A percentile compares a stretch with the other conserved stretches of the same genome.
Evolutionary conservation across 768 basidiomycete genomes (phyloP).

Genomic region (Candolleomyces eurysporus): DNA sequence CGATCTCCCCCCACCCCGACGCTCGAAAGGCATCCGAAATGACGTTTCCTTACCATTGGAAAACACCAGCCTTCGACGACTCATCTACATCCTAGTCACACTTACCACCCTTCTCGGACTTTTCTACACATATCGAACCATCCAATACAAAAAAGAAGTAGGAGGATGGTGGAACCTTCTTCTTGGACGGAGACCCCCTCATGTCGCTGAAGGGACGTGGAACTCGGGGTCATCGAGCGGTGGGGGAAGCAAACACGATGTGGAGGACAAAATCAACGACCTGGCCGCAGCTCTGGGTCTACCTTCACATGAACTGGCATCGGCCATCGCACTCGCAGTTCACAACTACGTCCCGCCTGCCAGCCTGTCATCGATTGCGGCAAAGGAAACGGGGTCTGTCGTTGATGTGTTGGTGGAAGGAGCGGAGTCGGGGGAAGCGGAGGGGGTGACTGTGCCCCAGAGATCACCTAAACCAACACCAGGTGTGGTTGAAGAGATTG

Average conservation of each 20-base stretch:
- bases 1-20: conserved; percentile 30
- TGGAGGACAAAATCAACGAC: conserved; percentile 58
- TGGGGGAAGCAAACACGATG: conserved; percentile 13
- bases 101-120: conserved; percentile 40
- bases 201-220: conserved; percentile 1
- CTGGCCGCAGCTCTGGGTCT: conserved; percentile 65
- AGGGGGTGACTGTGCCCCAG: conserved; percentile 12
- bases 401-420: conserved; percentile 38
- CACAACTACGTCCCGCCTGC: conserved; percentile 59
- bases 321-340: conserved; percentile 61
- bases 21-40: conserved; percentile 15
- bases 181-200: conserved; percentile 34
- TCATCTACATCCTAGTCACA: conserved; percentile 49
- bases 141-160: conserved; percentile 50
- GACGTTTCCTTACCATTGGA: conserved; percentile 45
- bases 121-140: conserved; percentile 50
- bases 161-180: conserved; percentile 64
- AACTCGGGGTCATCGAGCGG: conserved; percentile 7
- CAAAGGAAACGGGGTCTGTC: conserved; percentile 43
- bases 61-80: conserved; percentile 39
- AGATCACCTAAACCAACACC: conserved; percentile 6
- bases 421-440: conserved; percentile 4
- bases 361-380: conserved; percentile 54
- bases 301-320: conserved; percentile 56
- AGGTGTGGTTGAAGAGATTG: conserved; percentile 19